A percentile compares a stretch with the other conserved stretches of the same genome.
Evolutionary conservation across 306 rosid genomes (phyloP).

Genomic region (Vicia faba): DNA sequence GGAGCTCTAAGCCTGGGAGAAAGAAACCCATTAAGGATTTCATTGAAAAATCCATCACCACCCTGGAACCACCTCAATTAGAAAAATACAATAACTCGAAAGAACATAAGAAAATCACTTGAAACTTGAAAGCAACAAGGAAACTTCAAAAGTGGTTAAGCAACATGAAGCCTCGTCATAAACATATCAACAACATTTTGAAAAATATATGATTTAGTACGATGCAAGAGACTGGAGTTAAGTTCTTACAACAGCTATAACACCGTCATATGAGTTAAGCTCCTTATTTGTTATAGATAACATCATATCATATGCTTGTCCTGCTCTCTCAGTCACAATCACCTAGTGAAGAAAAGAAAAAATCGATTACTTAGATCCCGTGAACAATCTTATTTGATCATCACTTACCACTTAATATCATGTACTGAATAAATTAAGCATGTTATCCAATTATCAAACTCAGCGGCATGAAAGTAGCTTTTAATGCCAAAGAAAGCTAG

Average conservation of each 20-base stretch:
- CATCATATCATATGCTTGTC: slow-evolving; percentile 81
- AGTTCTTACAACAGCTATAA: slow-evolving; percentile 80
- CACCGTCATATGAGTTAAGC: slow-evolving; percentile 85
- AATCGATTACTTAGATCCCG: slow-evolving; percentile 25
- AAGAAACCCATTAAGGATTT: slow-evolving; percentile 96
- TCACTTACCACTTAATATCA: slow-evolving; percentile 8
- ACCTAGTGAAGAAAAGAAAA: slow-evolving; percentile 54
- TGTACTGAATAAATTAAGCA: background rate
- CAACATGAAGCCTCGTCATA: slow-evolving; percentile 9
- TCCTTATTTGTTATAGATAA: slow-evolving; percentile 62
- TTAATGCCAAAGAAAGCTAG: too few species aligned
- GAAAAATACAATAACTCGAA: slow-evolving; percentile 40
- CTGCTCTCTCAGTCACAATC: slow-evolving; percentile 86
- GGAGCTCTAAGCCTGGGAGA: slow-evolving; percentile 79
- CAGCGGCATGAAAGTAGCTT: background rate
- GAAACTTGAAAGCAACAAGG: slow-evolving; percentile 20
- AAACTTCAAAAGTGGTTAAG: slow-evolving; percentile 27
- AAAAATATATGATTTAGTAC: slow-evolving; percentile 3
- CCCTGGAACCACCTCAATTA: slow-evolving; percentile 65
- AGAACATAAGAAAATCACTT: slow-evolving; percentile 28
- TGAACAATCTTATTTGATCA: slow-evolving; percentile 17
- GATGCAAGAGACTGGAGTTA: slow-evolving; percentile 34
- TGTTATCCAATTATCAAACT: background rate
- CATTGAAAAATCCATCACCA: slow-evolving; percentile 98
- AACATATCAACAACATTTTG: slow-evolving; percentile 26